Base-by-base conservation (phyloP, 2,329 filamentous ascomycete genomes). In the Sclerotinia borealis region DNA sequence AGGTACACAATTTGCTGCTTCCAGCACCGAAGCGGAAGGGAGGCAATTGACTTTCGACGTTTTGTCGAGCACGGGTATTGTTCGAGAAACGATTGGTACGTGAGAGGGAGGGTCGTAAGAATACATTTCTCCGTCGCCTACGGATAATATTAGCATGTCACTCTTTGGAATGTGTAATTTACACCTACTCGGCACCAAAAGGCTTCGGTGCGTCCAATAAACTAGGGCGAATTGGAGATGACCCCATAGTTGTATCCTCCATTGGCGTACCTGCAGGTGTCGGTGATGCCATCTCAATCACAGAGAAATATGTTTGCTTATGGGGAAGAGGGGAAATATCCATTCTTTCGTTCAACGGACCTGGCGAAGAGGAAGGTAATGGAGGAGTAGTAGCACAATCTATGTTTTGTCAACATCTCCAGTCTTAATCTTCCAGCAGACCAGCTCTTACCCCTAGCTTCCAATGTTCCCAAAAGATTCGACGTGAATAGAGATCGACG, bases 251-350 rank as follows among this genome's bases (percentile, higher is more conserved):
- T 75, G 82, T 81, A 48, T 70, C 70, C 63, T 72, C 71, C 34
- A 79, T 79, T 64, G 66, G 64, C 9, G 68, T 81, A 36, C 75
- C 71, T 49, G 83, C 81, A 10, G 89, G 89, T 1, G 88, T 89
- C 1, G 92, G 91, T 36, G 91, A 93, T 36, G 85, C 83, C 61
- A 91, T 77, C 68, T 89, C 86, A 67, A 90, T 80, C 36, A 81
- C 76, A 61, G 48, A 61, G 77, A 81, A 77, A 72, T 86, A 92
- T 15, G 89, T 83, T 36, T 83, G 80, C 80, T 96, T 97, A 80
- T 96, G 92, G 65, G 92, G 93, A 47, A 98, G 79, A 45, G 95
- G 93, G 50, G 93, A 97, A 76, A 97, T 87, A 73, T 98, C 93
- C 92, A 98, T 96, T 63, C 86, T 81, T 75, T 96, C 92, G 65